These are phyloP conservation scores for Trifolium repens DNA, from an alignment of 306 rosid genomes.

Conservation along the genomic window DNA sequence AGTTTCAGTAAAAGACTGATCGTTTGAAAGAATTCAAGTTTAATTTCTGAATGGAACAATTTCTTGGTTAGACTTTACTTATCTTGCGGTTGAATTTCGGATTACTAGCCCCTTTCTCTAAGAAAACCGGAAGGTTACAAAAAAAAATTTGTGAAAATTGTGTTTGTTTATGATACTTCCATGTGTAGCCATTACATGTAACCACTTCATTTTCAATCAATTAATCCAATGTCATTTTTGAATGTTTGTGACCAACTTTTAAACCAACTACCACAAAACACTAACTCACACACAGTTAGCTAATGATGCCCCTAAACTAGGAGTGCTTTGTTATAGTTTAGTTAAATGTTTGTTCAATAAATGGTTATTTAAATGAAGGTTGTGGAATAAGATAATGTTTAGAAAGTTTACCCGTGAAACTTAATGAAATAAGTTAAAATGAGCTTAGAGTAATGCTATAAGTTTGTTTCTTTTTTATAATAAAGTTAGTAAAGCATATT, in stretches of 20 bases:
- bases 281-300: background rate
- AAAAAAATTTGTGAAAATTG: background rate
- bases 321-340: background rate
- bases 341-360: background rate
- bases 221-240: background rate
- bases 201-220: slow-evolving; percentile 23
- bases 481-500: too few species aligned
- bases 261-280: slow-evolving; percentile 18
- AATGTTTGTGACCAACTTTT: background rate
- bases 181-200: slow-evolving; percentile 34
- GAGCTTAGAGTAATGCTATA: too few species aligned
- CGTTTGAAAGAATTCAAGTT: too few species aligned
- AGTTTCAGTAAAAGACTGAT: too few species aligned
- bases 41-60: too few species aligned
- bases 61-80: too few species aligned
- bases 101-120: too few species aligned
- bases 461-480: too few species aligned
- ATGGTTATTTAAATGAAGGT: background rate
- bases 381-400: background rate
- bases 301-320: background rate
- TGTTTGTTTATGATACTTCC: slow-evolving; percentile 9
- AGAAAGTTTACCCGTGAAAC: background rate
- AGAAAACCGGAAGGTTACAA: too few species aligned
- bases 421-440: background rate
- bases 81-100: too few species aligned